Evolutionary conservation across 306 rosid species (phyloP).

Genomic region (Hippophae rhamnoides): DNA sequence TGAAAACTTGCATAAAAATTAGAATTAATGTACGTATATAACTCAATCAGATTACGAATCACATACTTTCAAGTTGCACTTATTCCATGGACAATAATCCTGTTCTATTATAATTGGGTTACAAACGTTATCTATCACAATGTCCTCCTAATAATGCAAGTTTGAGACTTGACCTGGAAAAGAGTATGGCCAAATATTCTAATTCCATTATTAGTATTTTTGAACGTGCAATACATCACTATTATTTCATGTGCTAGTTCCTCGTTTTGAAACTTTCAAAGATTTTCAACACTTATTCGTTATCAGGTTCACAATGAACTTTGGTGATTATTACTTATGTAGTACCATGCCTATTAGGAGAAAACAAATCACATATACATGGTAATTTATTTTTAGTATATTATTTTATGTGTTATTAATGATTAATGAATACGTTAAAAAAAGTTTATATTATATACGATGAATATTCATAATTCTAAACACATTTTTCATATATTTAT

Average conservation of each 20-base stretch:
- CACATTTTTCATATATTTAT: too few species aligned
- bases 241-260: constrained; percentile 3
- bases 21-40: too few species aligned
- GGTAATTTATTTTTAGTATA: too few species aligned
- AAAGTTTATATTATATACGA: too few species aligned
- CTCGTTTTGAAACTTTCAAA: constrained; percentile 16
- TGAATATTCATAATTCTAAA: too few species aligned
- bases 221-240: constrained; percentile 11
- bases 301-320: constrained; percentile 34
- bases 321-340: constrained; percentile 9
- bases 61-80: constrained; percentile 23
- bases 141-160: constrained; percentile 13
- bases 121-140: constrained; percentile 13
- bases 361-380: too few species aligned
- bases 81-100: constrained; percentile 26
- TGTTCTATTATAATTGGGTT: constrained; percentile 20
- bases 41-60: too few species aligned
- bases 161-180: constrained; percentile 1
- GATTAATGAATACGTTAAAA: too few species aligned
- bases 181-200: constrained; percentile 19
- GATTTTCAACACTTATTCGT: constrained; percentile 42
- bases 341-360: constrained; percentile 35
- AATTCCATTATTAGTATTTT: constrained; percentile 13
- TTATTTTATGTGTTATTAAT: too few species aligned
- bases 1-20: too few species aligned